Conservation (phyloP, 306 rosid genomes). For the Casuarina equisetifolia region DNA sequence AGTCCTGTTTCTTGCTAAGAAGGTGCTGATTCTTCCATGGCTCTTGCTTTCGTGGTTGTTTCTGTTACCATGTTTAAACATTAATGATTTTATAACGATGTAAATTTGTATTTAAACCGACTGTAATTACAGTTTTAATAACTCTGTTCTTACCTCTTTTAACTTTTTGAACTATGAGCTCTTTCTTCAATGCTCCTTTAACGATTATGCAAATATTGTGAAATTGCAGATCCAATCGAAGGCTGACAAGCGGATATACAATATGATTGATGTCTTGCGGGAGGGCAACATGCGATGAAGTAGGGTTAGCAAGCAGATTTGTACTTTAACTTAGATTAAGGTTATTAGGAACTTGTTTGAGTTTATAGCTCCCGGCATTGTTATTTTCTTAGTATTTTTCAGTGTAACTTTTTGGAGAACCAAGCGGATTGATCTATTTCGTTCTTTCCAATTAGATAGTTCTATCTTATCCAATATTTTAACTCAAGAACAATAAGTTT, state of each 20-base stretch:
- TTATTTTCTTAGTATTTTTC: neutral
- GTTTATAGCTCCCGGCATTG: neutral
- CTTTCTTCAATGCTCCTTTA: conserved; percentile 48
- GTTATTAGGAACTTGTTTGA: neutral
- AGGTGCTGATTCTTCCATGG: conserved; percentile 48
- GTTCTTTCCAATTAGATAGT: too few species aligned
- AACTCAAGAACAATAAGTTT: too few species aligned
- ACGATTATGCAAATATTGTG: conserved; percentile 26
- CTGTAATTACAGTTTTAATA: neutral
- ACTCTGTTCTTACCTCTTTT: neutral
- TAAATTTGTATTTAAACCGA: neutral
- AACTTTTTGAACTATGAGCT: neutral
- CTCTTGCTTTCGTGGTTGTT: conserved; percentile 13
- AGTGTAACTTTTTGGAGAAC: neutral
- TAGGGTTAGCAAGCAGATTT: conserved; percentile 11
- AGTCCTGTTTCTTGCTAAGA: conserved; percentile 74
- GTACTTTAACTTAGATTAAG: conserved; percentile 8
- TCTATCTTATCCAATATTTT: too few species aligned
- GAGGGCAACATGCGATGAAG: conserved; percentile 76
- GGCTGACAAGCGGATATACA: conserved; percentile 56
- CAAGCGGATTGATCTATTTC: too few species aligned
- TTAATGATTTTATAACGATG: neutral
- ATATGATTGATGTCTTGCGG: conserved; percentile 79
- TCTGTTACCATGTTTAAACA: neutral
- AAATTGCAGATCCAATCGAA: neutral